Evolutionary conservation across 352 stramenopile genomes (phyloP).

Genomic region (Globisporangium nagaii): DNA sequence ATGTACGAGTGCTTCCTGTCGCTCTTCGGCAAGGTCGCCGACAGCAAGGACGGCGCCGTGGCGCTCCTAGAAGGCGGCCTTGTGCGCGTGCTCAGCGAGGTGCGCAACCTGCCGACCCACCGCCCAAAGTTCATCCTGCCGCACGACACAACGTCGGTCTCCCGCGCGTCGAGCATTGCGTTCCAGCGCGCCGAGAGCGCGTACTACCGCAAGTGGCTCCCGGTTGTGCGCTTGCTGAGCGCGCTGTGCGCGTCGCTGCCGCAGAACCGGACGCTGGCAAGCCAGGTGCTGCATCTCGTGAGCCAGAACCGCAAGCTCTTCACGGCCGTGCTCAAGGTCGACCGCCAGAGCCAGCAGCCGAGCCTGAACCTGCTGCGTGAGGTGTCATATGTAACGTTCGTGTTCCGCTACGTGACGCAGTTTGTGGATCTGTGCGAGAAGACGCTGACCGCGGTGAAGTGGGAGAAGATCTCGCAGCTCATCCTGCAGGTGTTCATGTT

Average conservation of each 20-base stretch:
- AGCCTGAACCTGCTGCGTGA: constrained; percentile 65
- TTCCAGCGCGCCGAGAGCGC: constrained; percentile 58
- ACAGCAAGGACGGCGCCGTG: constrained; percentile 55
- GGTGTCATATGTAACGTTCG: constrained; percentile 68
- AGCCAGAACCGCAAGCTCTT: constrained; percentile 69
- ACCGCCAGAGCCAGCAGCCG: constrained; percentile 26
- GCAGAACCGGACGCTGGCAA: constrained; percentile 58
- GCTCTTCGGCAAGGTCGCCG: constrained; percentile 60
- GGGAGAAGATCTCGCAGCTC: constrained; percentile 70
- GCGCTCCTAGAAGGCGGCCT: constrained; percentile 68
- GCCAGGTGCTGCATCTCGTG: constrained; percentile 56
- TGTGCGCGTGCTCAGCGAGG: constrained; percentile 55
- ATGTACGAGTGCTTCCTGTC: constrained; percentile 84
- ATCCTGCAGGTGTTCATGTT: constrained; percentile 65
- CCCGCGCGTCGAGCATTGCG: constrained; percentile 26
- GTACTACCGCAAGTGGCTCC: constrained; percentile 79
- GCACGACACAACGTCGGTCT: constrained; percentile 23
- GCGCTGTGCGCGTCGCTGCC: constrained; percentile 55
- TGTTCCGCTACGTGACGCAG: constrained; percentile 75
- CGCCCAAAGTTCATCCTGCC: constrained; percentile 53
- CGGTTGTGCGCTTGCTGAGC: constrained; percentile 56
- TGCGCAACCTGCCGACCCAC: constrained; percentile 58
- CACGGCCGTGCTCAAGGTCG: constrained; percentile 58
- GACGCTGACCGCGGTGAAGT: constrained; percentile 53
- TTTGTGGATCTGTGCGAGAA: constrained; percentile 67